These are phyloP conservation scores for Candida freyschussii DNA, from an alignment of 1,139 yeast genomes.

Conservation along the genomic window DNA sequence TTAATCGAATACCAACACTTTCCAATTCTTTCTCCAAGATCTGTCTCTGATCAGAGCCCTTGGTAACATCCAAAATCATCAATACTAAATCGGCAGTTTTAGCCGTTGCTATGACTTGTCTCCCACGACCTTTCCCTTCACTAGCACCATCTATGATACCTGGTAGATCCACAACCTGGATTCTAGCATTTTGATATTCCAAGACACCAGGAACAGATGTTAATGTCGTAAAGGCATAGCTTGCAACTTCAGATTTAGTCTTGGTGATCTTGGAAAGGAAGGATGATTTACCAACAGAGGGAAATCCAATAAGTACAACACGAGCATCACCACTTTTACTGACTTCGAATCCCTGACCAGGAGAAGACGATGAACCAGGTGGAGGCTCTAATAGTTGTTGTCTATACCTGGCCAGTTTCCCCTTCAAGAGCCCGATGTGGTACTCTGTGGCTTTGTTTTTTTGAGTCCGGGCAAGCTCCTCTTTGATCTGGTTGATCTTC, in stretches of 20 bases:
- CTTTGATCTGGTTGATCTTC: conserved; percentile 46
- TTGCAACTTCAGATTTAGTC: conserved; percentile 92
- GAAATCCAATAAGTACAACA: conserved; percentile 92
- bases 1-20: conserved; percentile 88
- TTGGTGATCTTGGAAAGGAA: conserved; percentile 81
- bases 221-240: conserved; percentile 90
- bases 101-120: conserved; percentile 95
- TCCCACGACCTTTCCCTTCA: conserved; percentile 96
- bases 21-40: conserved; percentile 87
- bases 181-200: conserved; percentile 94
- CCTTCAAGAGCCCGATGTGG: conserved; percentile 89
- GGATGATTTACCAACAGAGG: conserved; percentile 96
- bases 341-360: conserved; percentile 92
- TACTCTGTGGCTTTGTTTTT: conserved; percentile 98
- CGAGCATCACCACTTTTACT: conserved; percentile 96
- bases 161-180: conserved; percentile 93
- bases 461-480: conserved; percentile 91
- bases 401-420: conserved; percentile 90
- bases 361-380: conserved; percentile 57
- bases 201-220: conserved; percentile 96
- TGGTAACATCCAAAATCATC: conserved; percentile 95
- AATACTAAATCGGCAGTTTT: conserved; percentile 89
- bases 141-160: conserved; percentile 97
- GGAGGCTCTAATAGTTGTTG: conserved; percentile 90
- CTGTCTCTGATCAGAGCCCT: conserved; percentile 81